Evolutionary conservation across 1,284 basidiomycete genomes (phyloP), one percentile per base, ranked within the genome.

Genomic region (Cutaneotrichosporon sp.): DNA sequence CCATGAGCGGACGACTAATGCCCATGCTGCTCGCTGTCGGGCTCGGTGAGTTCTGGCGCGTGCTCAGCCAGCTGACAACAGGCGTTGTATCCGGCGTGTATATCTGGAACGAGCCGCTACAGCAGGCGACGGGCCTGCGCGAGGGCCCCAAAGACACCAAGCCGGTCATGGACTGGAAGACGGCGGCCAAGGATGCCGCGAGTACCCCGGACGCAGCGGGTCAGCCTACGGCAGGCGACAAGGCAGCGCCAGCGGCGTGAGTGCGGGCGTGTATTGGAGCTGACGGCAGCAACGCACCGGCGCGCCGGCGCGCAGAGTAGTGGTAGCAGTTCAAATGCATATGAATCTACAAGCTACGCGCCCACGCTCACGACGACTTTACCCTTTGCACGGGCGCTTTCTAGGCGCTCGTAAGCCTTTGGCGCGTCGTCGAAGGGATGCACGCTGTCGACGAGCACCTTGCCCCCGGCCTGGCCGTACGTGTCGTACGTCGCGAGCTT

Each of bases 361-460:
- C 10, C 7, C 15, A 38, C 15, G 5, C 17, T 38, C 1, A 77
- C 67, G 14, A 77, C 71, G 4, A 87, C 78, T 66, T 87, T 87
- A 0, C 86, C 86, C 20, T 75, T 80, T 2, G 83, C 81, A 39
- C 79, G 75, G 8, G 74, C 70, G 8, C 78, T 78, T 76, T 82
- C 76, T 14, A 85, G 61, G 46, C 77, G 76, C 33, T 83, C 81
- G 58, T 84, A 87, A 2, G 84, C 86, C 57, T 80, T 73, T 33
- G 79, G 63, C 0, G 73, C 79, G 33, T 85, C 56, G 52, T 80
- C 78, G 48, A 86, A 85, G 2, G 66, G 65, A 54, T 75, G 80
- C 5, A 83, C 80, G 0, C 81, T 83, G 67, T 88, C 85, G 8
- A 88, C 79, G 0, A 79, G 62, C 0, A 84, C 77, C 58, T 80